Percentiles rank a stretch among this genome's conserved stretches.
Evolutionary conservation across 805 yeast genomes (phyloP).

Genomic region (Komagataella mondaviorum): DNA sequence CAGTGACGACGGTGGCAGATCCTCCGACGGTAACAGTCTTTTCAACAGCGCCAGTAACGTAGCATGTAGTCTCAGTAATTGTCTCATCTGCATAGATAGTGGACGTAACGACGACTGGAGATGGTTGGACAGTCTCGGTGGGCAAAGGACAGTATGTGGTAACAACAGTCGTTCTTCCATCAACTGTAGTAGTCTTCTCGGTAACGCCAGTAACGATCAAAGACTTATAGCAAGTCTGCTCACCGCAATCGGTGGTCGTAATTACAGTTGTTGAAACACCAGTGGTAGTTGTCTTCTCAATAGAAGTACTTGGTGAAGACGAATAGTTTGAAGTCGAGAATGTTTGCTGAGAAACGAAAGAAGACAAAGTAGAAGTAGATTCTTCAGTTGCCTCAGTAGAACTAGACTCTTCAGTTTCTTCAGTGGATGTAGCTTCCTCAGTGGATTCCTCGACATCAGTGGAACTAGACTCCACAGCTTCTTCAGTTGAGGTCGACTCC

Average conservation of each 20-base stretch:
- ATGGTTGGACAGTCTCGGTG: constrained; percentile 3
- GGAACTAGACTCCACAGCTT: too few species aligned
- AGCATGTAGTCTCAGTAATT: neutral
- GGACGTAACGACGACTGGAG: neutral
- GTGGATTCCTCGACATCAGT: too few species aligned
- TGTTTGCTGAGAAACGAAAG: neutral
- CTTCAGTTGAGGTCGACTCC: too few species aligned
- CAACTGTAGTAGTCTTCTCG: constrained; percentile 16
- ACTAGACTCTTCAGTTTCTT: too few species aligned
- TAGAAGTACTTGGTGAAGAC: constrained; percentile 1
- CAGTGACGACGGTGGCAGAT: neutral
- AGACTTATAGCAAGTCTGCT: constrained; percentile 13
- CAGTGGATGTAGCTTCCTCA: too few species aligned
- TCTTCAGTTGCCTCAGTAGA: too few species aligned
- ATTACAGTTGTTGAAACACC: constrained; percentile 13
- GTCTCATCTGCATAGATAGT: neutral
- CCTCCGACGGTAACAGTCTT: neutral
- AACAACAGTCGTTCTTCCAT: constrained; percentile 20
- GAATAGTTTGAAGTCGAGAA: neutral
- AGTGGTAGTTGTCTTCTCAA: constrained; percentile 2
- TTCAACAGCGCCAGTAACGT: neutral
- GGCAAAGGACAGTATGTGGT: constrained; percentile 23
- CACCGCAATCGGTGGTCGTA: constrained; percentile 15
- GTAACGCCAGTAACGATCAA: constrained; percentile 10
- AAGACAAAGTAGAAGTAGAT: neutral